phyloP scores from a whole-genome alignment of 768 basidiomycete genomes.

The Rhodotorula diobovata region DNA sequence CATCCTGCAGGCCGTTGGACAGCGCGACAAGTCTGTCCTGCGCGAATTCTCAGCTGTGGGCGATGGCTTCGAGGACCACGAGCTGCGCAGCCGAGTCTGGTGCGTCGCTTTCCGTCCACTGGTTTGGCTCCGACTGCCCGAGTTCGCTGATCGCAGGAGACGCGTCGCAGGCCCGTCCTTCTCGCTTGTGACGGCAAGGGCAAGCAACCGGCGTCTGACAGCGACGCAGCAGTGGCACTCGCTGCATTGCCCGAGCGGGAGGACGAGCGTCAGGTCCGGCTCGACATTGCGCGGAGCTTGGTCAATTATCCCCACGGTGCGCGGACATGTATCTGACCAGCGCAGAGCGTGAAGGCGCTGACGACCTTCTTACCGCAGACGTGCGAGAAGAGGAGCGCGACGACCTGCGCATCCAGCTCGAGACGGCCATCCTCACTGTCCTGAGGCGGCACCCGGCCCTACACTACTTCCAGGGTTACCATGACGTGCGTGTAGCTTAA shows the following conservation, averaged over 20 bases:
- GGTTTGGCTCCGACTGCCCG: background rate
- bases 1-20: constrained; percentile 42
- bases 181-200: constrained; percentile 6
- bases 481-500: background rate
- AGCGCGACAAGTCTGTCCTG: constrained; percentile 40
- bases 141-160: background rate
- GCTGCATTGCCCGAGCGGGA: constrained; percentile 8
- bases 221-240: background rate
- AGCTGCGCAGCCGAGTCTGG: constrained; percentile 46
- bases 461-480: constrained; percentile 51
- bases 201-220: constrained; percentile 1
- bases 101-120: constrained; percentile 21
- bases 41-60: constrained; percentile 43
- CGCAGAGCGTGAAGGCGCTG: too few relatives aligned
- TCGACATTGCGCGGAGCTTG: constrained; percentile 51
- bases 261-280: constrained; percentile 50
- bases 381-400: constrained; percentile 42
- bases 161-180: constrained; percentile 28
- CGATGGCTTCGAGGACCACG: constrained; percentile 46
- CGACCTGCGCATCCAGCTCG: constrained; percentile 45
- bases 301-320: constrained; percentile 48
- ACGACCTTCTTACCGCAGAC: background rate
- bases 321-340: too few relatives aligned
- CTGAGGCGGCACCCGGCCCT: constrained; percentile 46
- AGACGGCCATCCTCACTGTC: constrained; percentile 47